Base-by-base conservation (phyloP, 1,284 basidiomycete species). In the Lentinula novae-zelandiae region DNA sequence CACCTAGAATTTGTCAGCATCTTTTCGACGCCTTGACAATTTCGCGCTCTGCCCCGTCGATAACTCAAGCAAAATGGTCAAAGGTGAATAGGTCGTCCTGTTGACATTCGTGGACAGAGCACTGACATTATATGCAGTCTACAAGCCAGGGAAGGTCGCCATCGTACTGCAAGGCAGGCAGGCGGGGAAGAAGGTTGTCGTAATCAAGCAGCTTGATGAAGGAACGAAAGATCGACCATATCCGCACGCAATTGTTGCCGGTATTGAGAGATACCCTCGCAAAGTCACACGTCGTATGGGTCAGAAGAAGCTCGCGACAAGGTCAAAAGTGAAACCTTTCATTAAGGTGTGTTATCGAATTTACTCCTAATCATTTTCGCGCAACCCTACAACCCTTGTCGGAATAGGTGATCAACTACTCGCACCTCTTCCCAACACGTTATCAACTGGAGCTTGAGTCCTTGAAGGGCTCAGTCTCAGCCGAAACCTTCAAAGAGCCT, bases 81-180 rank as follows among this genome's bases (percentile, higher is more conserved):
- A 82, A 82, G 83, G 85, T 87, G 70, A 66, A 76, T 60, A 60
- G 38, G 13, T 48, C 22, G 13, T 22, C 17, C 39, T 58, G 40
- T 48, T 49, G n/a, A 53, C 60, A 36, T 20, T 13, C 17, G 9
- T 36, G n/a, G 8, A 27, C 42, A 53, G 34, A 58, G 61, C 50
- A 59, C 53, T 61, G 60, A 15, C 39, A 6, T 15, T 58, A 2
- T 7, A 40, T 62, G 13, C 67, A 95, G 93, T 95, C 76, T 95
- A 93, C 89, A 97, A 98, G 85, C 92, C 96, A 78, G 96, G 96
- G 81, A 98, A 98, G 90, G 91, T 96, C 71, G 95, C 94, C 68
- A 93, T 97, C 78, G 88, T 97, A 77, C 91, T 98, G 75, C 91
- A 93, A 78, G 95, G 95, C 74, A 94, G 95, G 76, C 95, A 97